phyloP scores from a whole-genome alignment of 148 eudicot genomes.

The Fallopia convolvulus region DNA sequence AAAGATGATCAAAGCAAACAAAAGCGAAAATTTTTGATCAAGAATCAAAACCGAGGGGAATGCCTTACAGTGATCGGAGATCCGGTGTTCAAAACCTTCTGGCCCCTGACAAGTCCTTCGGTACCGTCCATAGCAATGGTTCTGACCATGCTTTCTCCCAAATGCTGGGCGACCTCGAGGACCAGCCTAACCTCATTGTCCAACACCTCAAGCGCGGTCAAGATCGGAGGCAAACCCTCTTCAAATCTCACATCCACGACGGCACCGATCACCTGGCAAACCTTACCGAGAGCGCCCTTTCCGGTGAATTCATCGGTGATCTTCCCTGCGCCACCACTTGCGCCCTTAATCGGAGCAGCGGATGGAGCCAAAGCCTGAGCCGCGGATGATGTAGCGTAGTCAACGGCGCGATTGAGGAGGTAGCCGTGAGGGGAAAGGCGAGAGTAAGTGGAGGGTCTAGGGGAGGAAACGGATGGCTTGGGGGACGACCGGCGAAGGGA shows the following conservation, averaged over 20 bases:
- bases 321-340: constrained; percentile 27
- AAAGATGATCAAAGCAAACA: neutral
- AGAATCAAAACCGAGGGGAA: neutral
- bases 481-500: constrained; percentile 6
- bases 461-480: constrained; percentile 18
- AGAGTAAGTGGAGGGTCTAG: constrained; percentile 8
- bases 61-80: constrained; percentile 80
- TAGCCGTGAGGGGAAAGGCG: constrained; percentile 13
- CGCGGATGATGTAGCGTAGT: neutral
- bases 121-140: constrained; percentile 99
- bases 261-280: constrained; percentile 91
- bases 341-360: constrained; percentile 15
- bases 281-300: constrained; percentile 71
- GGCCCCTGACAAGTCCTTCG: constrained; percentile 91
- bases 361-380: constrained; percentile 11
- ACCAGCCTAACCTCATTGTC: constrained; percentile 77
- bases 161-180: constrained; percentile 90
- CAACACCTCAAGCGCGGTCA: constrained; percentile 82
- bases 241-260: constrained; percentile 84
- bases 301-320: constrained; percentile 71
- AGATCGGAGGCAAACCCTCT: constrained; percentile 77
- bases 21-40: neutral
- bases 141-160: constrained; percentile 87
- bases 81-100: constrained; percentile 81
- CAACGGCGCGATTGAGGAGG: neutral